Evolutionary conservation across 768 basidiomycete genomes (phyloP), one percentile per base, ranked within the genome.

Genomic region (Pisolithus microcarpus): DNA sequence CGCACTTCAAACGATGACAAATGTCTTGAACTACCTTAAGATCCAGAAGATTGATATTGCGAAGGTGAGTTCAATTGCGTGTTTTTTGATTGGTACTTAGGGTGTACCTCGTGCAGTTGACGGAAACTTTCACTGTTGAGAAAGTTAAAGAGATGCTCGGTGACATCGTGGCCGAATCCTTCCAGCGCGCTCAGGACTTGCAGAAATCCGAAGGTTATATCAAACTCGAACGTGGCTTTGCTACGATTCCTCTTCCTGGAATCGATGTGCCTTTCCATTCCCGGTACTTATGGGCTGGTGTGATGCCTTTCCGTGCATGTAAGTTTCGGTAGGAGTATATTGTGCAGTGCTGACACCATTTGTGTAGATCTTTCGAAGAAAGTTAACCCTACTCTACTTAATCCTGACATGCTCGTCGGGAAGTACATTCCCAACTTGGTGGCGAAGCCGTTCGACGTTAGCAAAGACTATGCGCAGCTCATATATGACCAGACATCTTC

Each of bases 191-290:
- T 4, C 72, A 82, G 47, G 86, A 86, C 51, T 82, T 87, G 61
- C 85, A 94, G 65, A 78, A 81, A 61, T 74, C 77, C 19, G 87
- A 92, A 52, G 95, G 94, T 7, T 82, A 88, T 58, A 91, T 99
- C 72, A 87, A 86, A 60, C 82, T 99, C 47, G 95, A 99, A 60
- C 89, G 96, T 60, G 96, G 96, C 7, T 96, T 93, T 59, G 95
- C 95, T 0, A 93, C 92, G 18, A 94, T 94, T 51, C 92, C 91
- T 38, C 78, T 95, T 37, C 91, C 94, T 37, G 95, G 95, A 54
- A 97, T 99, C 60, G 96, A 98, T 61, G 96, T 99, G 1, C 96
- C 96, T 4, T 99, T 99, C 89, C 96, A 99, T 68, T 98, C 96
- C 4, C 87, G 94, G 53, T 99, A 98, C 70, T 80, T 99, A 37